These are phyloP conservation scores for Neurospora sp. DNA, from an alignment of 495 filamentous ascomycete species.

Conservation along the genomic window DNA sequence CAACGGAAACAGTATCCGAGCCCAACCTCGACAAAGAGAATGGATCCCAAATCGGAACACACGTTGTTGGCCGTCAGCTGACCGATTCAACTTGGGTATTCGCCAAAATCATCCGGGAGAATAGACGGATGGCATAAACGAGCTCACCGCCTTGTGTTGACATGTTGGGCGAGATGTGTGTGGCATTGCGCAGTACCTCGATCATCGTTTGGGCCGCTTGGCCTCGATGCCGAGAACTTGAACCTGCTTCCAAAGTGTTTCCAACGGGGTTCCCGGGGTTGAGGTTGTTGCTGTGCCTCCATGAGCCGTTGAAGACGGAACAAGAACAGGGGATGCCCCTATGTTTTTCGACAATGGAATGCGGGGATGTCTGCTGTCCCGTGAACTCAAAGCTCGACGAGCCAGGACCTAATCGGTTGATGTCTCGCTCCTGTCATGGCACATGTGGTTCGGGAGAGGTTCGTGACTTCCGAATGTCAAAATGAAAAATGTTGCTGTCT, in stretches of 20 bases:
- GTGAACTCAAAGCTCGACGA: not conserved
- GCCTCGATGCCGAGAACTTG: not conserved
- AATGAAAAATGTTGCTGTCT: not conserved
- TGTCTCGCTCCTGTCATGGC: not conserved
- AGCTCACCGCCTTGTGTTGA: not conserved
- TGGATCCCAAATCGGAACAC: not conserved
- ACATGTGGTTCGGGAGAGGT: not conserved
- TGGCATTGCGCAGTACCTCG: not conserved
- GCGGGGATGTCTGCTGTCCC: not conserved
- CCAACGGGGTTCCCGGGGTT: not conserved
- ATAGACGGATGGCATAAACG: not conserved
- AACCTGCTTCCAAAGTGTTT: not conserved
- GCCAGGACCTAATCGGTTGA: not conserved
- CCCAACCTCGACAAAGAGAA: not conserved
- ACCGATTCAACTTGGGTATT: not conserved
- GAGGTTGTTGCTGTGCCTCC: not conserved
- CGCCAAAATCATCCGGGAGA: not conserved
- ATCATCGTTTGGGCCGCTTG: not conserved
- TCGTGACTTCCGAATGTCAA: not conserved
- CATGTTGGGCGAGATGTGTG: not conserved
- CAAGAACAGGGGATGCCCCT: not conserved
- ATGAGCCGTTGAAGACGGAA: not conserved
- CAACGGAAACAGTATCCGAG: not conserved
- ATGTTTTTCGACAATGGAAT: not conserved
- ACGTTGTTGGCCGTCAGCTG: not conserved